Evolutionary conservation across 495 filamentous ascomycete species (phyloP).

Genomic region (Aspergillus cavernicola): DNA sequence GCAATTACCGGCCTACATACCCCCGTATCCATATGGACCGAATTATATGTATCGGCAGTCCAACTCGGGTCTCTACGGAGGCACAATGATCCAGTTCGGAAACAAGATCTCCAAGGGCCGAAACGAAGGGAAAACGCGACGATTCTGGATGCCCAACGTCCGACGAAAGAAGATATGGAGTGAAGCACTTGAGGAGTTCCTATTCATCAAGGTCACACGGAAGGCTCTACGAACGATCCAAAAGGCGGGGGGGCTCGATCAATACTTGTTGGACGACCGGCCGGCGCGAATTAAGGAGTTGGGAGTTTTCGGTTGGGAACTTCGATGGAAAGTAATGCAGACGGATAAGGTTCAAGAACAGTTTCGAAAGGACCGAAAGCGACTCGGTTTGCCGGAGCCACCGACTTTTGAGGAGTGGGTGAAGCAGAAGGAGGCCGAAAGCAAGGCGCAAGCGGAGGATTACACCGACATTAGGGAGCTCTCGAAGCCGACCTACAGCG

Average conservation of each 20-base stretch:
- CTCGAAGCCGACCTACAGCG: constrained; percentile 36
- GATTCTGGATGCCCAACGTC: constrained; percentile 86
- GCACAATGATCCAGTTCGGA: constrained; percentile 75
- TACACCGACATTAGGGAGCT: constrained; percentile 34
- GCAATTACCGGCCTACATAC: constrained; percentile 46
- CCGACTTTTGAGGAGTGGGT: constrained; percentile 40
- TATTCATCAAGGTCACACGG: constrained; percentile 73
- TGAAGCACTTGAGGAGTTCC: constrained; percentile 55
- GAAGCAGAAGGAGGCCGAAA: constrained; percentile 35
- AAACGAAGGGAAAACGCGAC: constrained; percentile 78
- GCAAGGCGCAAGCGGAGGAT: constrained; percentile 30
- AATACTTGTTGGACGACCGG: constrained; percentile 78
- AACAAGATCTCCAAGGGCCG: constrained; percentile 76
- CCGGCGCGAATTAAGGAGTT: constrained; percentile 73
- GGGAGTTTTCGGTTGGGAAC: constrained; percentile 80
- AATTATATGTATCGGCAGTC: constrained; percentile 77
- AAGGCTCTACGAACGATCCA: constrained; percentile 80
- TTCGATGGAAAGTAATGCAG: constrained; percentile 85
- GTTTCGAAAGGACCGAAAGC: constrained; percentile 54
- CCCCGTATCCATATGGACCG: constrained; percentile 83
- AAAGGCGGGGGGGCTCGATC: constrained; percentile 83
- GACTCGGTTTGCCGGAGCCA: constrained; percentile 43
- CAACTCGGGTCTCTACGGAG: constrained; percentile 82
- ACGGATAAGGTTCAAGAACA: constrained; percentile 55
- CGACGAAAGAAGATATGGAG: constrained; percentile 72